A percentile compares a stretch with the other conserved stretches of the same genome.
These are phyloP conservation scores for Diospyros kaki DNA, from an alignment of 148 eudicot genomes.

Conservation along the genomic window DNA sequence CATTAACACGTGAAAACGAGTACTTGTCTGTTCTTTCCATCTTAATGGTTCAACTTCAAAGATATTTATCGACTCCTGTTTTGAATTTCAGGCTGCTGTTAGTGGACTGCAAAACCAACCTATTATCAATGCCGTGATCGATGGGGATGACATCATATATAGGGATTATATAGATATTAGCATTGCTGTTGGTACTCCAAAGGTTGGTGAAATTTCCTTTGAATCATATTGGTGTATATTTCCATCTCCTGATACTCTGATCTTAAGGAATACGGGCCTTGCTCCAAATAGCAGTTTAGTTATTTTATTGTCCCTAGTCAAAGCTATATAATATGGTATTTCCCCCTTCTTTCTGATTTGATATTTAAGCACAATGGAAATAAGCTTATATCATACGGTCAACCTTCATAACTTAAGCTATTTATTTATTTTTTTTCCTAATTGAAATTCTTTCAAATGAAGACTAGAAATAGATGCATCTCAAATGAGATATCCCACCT, in stretches of 20 bases:
- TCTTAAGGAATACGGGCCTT: too few species aligned
- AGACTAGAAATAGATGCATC: too few species aligned
- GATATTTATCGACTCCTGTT: constrained; percentile 8
- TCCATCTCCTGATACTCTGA: background rate
- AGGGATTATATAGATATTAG: constrained; percentile 91
- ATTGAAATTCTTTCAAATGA: too few species aligned
- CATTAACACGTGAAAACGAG: background rate
- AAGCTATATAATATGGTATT: too few species aligned
- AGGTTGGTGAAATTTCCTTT: constrained; percentile 44
- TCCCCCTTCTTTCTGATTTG: too few species aligned
- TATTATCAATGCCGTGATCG: constrained; percentile 87
- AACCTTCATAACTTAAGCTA: too few species aligned
- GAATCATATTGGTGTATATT: background rate
- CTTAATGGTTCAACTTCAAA: constrained; percentile 2
- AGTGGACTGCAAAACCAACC: constrained; percentile 92
- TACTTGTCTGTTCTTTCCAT: background rate
- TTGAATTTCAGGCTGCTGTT: constrained; percentile 67
- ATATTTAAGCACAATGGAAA: too few species aligned
- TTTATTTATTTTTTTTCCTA: too few species aligned
- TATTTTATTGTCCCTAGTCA: too few species aligned
- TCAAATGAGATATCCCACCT: too few species aligned
- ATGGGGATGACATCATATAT: constrained; percentile 94
- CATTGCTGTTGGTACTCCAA: constrained; percentile 96
- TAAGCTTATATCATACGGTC: too few species aligned
- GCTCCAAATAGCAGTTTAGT: too few species aligned